phyloP scores from a whole-genome alignment of 441 rosid species.

The Corymbia calophylla region DNA sequence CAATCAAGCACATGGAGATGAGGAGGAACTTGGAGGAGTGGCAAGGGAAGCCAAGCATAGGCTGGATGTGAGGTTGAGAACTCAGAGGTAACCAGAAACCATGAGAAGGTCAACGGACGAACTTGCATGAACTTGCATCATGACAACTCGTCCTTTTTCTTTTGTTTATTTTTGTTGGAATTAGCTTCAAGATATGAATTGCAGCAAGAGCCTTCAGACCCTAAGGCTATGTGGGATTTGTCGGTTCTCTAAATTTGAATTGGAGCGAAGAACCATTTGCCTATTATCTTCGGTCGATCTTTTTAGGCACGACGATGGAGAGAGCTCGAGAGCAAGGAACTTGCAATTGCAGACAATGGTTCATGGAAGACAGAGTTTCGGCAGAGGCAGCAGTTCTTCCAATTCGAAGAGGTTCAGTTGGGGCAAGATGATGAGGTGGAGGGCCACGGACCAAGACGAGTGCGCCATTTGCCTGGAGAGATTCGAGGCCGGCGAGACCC shows the following conservation, averaged over 20 bases:
- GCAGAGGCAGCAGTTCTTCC: background rate
- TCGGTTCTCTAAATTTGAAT: background rate
- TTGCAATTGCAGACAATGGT: background rate
- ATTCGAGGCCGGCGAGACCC: background rate
- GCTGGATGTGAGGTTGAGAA: background rate
- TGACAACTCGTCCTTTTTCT: background rate
- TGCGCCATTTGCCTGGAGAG: background rate
- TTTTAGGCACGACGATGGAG: background rate
- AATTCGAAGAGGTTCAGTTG: background rate
- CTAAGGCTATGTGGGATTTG: background rate
- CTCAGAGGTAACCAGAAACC: background rate
- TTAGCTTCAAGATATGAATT: background rate
- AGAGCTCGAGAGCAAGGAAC: background rate
- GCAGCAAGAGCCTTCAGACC: background rate
- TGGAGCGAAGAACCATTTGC: background rate
- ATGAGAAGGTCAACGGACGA: background rate
- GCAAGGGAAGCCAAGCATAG: conserved; percentile 10
- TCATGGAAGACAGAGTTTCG: background rate
- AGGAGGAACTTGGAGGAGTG: background rate
- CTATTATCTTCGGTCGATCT: background rate
- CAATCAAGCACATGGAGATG: background rate
- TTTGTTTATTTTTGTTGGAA: background rate
- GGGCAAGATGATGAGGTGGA: background rate
- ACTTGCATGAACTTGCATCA: background rate
- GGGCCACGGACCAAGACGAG: background rate